Base-by-base conservation (phyloP, 345 rosid genomes). In the Diplotaxis tenuifolia region DNA sequence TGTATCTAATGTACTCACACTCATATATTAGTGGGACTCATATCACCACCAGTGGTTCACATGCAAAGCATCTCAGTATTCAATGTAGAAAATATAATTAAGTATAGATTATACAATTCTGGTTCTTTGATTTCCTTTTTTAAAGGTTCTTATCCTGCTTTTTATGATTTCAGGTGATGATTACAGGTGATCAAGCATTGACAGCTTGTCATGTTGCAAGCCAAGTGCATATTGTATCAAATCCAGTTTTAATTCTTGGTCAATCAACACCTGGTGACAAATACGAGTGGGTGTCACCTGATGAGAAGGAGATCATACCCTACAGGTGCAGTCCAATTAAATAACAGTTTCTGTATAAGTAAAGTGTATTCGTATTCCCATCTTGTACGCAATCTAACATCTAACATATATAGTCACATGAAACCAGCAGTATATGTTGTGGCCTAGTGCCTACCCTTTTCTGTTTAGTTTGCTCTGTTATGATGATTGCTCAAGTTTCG, bases 201-300 rank as follows among this genome's bases (percentile, higher is more conserved):
- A 47, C 54, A 47, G 54, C 54, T 47, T 47, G 54, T 47, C 54
- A 47, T 47, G 54, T 47, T 16, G 54, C 54, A 47, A 47, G 54
- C 21, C 6, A 47, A 47, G 99, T 92, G 68, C 89, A 92, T 81
- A 92, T 96, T 31, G 85, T 96, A 68, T 84, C 97, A 9, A 90
- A 88, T 62, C 96, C 97, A 36, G 88, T 85, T 55, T 80, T 96
- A 58, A 96, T 96, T 79, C 96, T 96, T 60, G 62, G 76, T 73
- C 88, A 67, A 18, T 70, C 83, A 54, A 80, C 76, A 74, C 75
- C 62, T 36, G 75, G 84, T 53, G 76, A 70, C 18, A 86, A 79
- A 58, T 89, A 80, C 77, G 85, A 86, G 53, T 92, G 99, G 99
- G 65, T 90, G 21, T 47, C 53, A 16, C 53, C 53, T 16, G 53